These are phyloP conservation scores for Wickerhamiella qilinensis DNA, from an alignment of 805 yeast genomes.

Conservation along the genomic window DNA sequence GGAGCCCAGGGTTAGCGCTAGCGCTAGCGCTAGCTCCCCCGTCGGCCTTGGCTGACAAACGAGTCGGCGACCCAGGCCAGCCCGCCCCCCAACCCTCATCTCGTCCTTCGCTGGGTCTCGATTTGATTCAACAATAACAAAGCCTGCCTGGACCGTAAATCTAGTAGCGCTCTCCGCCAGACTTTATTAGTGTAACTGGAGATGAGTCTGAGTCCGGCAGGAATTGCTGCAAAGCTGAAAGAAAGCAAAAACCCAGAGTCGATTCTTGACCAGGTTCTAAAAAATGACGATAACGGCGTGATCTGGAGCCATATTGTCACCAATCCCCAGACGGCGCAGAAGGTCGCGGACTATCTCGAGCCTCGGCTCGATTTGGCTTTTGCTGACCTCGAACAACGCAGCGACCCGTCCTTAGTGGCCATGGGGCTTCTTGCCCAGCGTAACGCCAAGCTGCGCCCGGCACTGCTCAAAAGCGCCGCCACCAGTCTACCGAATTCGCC, in stretches of 20 bases:
- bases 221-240: not conserved
- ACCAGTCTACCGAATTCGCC: constrained; percentile 1
- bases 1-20: no score
- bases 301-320: constrained; percentile 11
- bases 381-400: constrained; percentile 5
- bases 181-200: no score
- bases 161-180: no score
- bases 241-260: not conserved
- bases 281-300: constrained; percentile 6
- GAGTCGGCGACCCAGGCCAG: no score
- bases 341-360: constrained; percentile 6
- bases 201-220: not conserved
- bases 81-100: no score
- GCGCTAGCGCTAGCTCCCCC: no score
- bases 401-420: constrained; percentile 12
- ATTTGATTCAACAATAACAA: no score
- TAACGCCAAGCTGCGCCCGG: constrained; percentile 5
- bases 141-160: no score
- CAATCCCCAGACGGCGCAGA: constrained; percentile 7
- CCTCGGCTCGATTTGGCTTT: constrained; percentile 4
- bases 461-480: constrained; percentile 4
- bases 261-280: constrained; percentile 6
- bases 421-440: constrained; percentile 12
- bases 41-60: no score
- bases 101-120: no score